phyloP scores from a whole-genome alignment of 176 grass and related monocot species.

The Cymbopogon citratus region DNA sequence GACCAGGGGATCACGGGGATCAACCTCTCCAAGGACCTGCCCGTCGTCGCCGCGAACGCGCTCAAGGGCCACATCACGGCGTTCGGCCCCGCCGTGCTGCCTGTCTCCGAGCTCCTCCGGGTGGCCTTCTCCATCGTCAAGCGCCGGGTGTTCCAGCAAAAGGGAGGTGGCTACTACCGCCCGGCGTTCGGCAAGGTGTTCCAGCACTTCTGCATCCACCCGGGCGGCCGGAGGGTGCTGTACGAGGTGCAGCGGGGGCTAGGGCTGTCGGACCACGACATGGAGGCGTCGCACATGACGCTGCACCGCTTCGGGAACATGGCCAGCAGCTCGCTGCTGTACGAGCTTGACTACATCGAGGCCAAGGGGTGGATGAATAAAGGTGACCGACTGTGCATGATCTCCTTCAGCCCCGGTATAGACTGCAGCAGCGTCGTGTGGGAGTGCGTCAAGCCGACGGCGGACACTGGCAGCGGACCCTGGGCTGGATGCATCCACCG shows the following conservation, averaged over 20 bases:
- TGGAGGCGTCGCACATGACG: not conserved
- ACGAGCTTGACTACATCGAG: not conserved
- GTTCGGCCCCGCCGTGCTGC: not conserved
- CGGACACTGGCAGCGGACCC: not conserved
- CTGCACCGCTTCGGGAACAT: not conserved
- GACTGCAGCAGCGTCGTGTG: not conserved
- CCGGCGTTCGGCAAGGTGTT: not conserved
- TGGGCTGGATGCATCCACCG: not conserved
- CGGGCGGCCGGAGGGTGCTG: not conserved
- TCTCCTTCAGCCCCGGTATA: not conserved
- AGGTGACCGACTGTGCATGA: not conserved
- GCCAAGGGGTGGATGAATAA: not conserved
- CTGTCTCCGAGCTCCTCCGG: not conserved
- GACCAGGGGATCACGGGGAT: not conserved
- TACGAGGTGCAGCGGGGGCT: not conserved
- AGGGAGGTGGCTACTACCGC: too few relatives aligned
- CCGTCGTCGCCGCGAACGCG: not conserved
- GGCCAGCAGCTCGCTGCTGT: not conserved
- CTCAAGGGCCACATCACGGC: not conserved
- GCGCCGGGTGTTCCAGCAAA: too few relatives aligned
- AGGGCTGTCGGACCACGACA: not conserved
- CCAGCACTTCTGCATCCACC: not conserved
- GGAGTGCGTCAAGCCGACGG: not conserved
- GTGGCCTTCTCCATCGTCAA: not conserved
- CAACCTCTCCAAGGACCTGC: not conserved